phyloP scores from a whole-genome alignment of 2,329 filamentous ascomycete genomes.

The Fusarium coffeatum region DNA sequence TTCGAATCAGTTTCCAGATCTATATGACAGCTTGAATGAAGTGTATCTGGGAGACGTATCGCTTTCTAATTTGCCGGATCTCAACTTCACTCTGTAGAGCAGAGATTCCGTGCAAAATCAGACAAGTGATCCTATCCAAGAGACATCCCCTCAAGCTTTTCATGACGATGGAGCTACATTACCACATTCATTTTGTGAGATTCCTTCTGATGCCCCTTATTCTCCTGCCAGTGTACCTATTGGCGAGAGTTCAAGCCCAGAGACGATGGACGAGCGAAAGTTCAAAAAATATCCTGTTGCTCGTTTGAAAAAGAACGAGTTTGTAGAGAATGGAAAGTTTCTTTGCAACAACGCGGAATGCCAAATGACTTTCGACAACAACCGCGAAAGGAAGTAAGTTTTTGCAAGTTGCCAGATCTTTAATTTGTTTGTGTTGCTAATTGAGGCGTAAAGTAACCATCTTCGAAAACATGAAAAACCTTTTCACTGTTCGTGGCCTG shows the following conservation, averaged over 20 bases:
- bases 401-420: background rate
- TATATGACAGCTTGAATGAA: background rate
- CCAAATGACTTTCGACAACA: background rate
- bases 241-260: conserved; percentile 6
- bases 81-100: conserved; percentile 29
- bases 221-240: background rate
- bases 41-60: background rate
- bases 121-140: background rate
- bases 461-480: conserved; percentile 33
- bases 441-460: conserved; percentile 26
- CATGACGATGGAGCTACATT: background rate
- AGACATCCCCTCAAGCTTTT: background rate
- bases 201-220: background rate
- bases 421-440: background rate
- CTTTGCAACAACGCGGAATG: conserved; percentile 25
- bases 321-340: conserved; percentile 25
- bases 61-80: conserved; percentile 9
- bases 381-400: conserved; percentile 30
- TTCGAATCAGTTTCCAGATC: background rate
- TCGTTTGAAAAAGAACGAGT: conserved; percentile 31
- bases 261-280: background rate
- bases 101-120: background rate
- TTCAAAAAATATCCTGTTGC: conserved; percentile 21
- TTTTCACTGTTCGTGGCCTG: conserved; percentile 24
- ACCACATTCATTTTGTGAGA: conserved; percentile 1